Base-by-base conservation (phyloP, 371 early-diverging fungal species). In the Saksenaea vasiformis region DNA sequence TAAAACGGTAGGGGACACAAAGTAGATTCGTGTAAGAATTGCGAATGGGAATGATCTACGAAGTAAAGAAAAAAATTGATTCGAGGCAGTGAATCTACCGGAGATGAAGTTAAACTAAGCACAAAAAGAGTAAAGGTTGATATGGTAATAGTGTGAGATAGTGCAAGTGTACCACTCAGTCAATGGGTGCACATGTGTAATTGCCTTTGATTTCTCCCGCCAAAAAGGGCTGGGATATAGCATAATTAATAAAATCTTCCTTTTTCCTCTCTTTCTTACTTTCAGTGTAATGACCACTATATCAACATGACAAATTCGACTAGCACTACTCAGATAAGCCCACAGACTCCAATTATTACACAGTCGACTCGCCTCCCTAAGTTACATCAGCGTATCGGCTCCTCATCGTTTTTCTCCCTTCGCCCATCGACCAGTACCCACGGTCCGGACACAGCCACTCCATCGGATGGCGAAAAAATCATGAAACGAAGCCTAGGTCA, bases 141-240 rank as follows among this genome's bases (percentile, higher is more conserved):
- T 8, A 22, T 19, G 4, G 22, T 17, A 47, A 5, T 10, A 22
- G 10, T 41, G 7, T 5, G 22, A n/a, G 27, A 19, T 47, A 22
- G 10, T 10, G 51, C 22, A 19, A n/a, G 19, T 47, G 51, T 47
- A 47, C 7, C 24, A 47, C 51, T 22, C 22, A 47, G 51, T 47
- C 22, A 8, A 22, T 47, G 51, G 51, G 51, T 47, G 24, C 51
- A 47, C 51, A 47, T 47, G 51, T 47, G 22, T 22, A 47, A 47
- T 47, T 47, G 22, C 51, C 51, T 22, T 47, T 47, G 51, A n/a
- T 47, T 47, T 47, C 51, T 47, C 24, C 51, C 51, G 51, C 51
- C 22, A n/a, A 47, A 47, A 47, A 47, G 51, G 22, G 51, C 51
- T 22, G 51, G 22, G 24, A 47, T 47, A 31, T 7, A 22, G 51